Evolutionary conservation across 1,284 basidiomycete genomes (phyloP), one percentile per base, ranked within the genome.

Genomic region (Pascua guehoae): DNA sequence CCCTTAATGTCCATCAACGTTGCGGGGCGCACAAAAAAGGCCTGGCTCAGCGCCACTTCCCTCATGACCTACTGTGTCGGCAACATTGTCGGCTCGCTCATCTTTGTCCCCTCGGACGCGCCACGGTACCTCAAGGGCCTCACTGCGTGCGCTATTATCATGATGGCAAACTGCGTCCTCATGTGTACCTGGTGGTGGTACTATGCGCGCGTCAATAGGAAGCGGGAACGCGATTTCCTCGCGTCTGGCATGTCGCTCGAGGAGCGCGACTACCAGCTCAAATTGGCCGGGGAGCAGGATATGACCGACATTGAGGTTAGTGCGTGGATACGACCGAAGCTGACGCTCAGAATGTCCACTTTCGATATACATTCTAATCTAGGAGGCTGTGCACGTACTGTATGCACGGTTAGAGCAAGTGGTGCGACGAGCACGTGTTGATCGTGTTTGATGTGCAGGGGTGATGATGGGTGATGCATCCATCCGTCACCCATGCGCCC

Each of bases 1-100:
- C 58, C 68, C 1, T 58, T 70, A 17, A 49, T 67, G 36, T 53
- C 64, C 15, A 47, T 64, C 56, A 71, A 71, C 51, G 54, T 60
- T 37, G 67, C 64, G 14, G 67, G 67, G 1, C 60, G 67, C 38
- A 69, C 66, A 49, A 69, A 69, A 58, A 69, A 69, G 57, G 47
- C 62, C 1, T 66, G 59, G 52, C 49, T 64, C 36, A 39, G 48
- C 16, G 62, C 56, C 11, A 56, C 49, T 0, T 54, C 40, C 10
- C 53, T 62, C 16, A 61, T 66, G 44, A 59, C 57, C 5, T 68
- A 66, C 60, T 68, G 63, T 39, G 59, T 47, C 12, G 66, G 66
- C 16, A 68, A 62, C 57, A 53, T 62, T 38, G 36, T 66, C 51
- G 66, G 66, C 37, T 57, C 61, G 24, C 63, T 64, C 39, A 61